phyloP scores from a whole-genome alignment of 371 early-diverging fungal genomes.

The Lichtheimia ramosa region DNA sequence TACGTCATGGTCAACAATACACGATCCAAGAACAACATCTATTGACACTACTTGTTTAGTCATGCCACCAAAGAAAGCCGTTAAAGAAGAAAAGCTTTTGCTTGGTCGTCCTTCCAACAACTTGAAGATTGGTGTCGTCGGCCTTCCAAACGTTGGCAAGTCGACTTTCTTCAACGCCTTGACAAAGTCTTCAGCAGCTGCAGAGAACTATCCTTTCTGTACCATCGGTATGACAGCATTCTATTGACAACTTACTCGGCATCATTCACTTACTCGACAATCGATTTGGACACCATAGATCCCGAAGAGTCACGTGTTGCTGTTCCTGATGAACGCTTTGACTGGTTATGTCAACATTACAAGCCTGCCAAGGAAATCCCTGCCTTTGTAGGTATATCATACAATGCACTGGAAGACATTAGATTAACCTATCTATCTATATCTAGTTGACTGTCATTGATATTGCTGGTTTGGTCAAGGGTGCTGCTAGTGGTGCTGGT shows the following conservation, averaged over 20 bases:
- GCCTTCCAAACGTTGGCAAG: slow-evolving; percentile 98
- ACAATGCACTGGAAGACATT: background rate
- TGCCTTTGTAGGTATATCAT: slow-evolving; percentile 58
- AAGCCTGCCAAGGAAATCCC: slow-evolving; percentile 70
- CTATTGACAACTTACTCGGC: background rate
- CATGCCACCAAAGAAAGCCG: slow-evolving; percentile 79
- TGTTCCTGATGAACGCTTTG: slow-evolving; percentile 94
- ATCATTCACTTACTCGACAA: background rate
- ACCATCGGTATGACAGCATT: slow-evolving; percentile 58
- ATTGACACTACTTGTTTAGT: background rate
- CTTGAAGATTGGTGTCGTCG: slow-evolving; percentile 97
- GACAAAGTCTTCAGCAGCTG: slow-evolving; percentile 87
- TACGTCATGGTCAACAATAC: too few species aligned
- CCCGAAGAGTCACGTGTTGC: slow-evolving; percentile 93
- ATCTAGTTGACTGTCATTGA: slow-evolving; percentile 90
- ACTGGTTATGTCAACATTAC: slow-evolving; percentile 80
- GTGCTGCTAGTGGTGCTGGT: slow-evolving; percentile 90
- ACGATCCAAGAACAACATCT: too few species aligned
- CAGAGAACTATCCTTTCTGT: slow-evolving; percentile 89
- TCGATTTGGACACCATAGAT: slow-evolving; percentile 51
- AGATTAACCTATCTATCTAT: background rate
- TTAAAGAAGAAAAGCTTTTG: slow-evolving; percentile 80
- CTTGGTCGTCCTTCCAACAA: slow-evolving; percentile 95
- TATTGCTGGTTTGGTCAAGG: slow-evolving; percentile 99
- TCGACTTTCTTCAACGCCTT: slow-evolving; percentile 97